A percentile compares a stretch with the other conserved stretches of the same genome.
Conservation (phyloP, 306 rosid genomes). For the Canavalia gladiata region DNA sequence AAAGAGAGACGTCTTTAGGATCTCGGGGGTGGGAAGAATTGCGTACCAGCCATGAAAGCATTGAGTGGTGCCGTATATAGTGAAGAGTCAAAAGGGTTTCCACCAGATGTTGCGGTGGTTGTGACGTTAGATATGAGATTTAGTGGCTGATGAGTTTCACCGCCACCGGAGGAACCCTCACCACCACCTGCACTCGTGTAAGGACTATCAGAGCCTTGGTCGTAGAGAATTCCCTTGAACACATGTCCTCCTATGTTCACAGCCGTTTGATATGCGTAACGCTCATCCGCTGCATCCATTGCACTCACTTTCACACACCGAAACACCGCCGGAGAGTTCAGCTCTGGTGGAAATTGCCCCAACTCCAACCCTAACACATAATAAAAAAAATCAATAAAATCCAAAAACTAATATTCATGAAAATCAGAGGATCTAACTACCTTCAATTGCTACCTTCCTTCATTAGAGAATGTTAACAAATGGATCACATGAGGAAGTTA, state of each 20-base stretch:
- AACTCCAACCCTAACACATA: constrained; percentile 87
- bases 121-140: constrained; percentile 55
- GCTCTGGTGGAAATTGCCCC: constrained; percentile 81
- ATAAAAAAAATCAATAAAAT: not conserved
- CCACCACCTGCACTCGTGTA: constrained; percentile 55
- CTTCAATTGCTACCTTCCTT: not conserved
- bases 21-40: constrained; percentile 95
- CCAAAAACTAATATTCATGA: not conserved
- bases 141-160: constrained; percentile 62
- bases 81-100: constrained; percentile 67
- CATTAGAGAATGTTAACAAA: not conserved
- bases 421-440: not conserved
- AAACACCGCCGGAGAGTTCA: constrained; percentile 85
- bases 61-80: constrained; percentile 82
- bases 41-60: constrained; percentile 99
- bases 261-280: constrained; percentile 93
- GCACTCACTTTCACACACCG: constrained; percentile 92
- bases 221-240: constrained; percentile 94
- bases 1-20: constrained; percentile 54
- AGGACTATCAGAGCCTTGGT: constrained; percentile 75
- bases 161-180: constrained; percentile 73
- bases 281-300: constrained; percentile 85
- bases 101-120: constrained; percentile 35
- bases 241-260: constrained; percentile 94
- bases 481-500: constrained; percentile 42